Base-by-base conservation (phyloP, 2,329 filamentous ascomycete species). In the Xylariaceae sp. region DNA sequence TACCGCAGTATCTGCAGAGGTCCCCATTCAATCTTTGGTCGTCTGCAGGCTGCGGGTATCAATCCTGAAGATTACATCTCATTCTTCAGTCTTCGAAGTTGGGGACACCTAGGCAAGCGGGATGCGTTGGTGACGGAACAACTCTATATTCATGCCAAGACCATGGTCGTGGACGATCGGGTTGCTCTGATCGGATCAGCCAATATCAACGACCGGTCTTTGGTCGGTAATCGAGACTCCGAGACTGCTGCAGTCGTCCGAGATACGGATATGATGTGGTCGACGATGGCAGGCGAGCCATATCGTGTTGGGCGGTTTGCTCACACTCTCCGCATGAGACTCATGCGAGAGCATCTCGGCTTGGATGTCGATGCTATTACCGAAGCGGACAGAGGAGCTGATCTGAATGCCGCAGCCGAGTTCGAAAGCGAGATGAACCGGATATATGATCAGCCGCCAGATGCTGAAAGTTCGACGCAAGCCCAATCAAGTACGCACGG, bases 321-420 rank as follows among this genome's bases (percentile, higher is more conserved):
- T 4, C 92, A 97, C 72, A 94, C 91, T 0, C 82, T 99, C 55
- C 90, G 94, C 35, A 87, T 97, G 78, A 88, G 94, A 30, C 80
- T 97, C 53, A 97, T 97, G 94, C 85, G 93, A 63, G 94, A 99
- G 74, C 94, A 99, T 76, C 80, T 99, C 35, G 94, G 94, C n/a
- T 79, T 97, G 45, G 92, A 97, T 70, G 91, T 96, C 3, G 94
- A 99, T 72, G 89, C 90, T 69, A 87, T 97, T 61, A 85, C 90
- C 70, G 90, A 94, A 70, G 85, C 93, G 62, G 87, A 92, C 65
- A 82, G 88, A 54, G 81, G 84, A 65, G 83, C 84, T 34, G 87
- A 92, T 67, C 73, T 85, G 53, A 86, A 88, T 66, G 77, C 80
- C 11, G 80, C 80, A 54, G 75, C 74, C 3, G 73, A 77, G 34